Evolutionary conservation across 1,284 basidiomycete genomes (phyloP).

Genomic region (Cutaneotrichosporon cyanovorans): DNA sequence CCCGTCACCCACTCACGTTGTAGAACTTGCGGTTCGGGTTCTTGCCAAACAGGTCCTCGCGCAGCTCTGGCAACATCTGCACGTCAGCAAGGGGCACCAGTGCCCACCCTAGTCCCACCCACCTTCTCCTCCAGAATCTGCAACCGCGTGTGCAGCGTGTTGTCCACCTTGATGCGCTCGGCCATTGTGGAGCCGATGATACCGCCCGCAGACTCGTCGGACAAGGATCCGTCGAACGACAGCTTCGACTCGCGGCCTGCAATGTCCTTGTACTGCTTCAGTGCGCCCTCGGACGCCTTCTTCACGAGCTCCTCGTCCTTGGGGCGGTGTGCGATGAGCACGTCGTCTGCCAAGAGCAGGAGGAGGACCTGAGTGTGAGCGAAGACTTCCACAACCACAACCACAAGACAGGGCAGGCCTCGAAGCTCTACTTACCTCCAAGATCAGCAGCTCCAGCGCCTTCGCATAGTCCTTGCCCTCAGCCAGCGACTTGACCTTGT

Average conservation of each 20-base stretch:
- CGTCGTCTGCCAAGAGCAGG: constrained; percentile 63
- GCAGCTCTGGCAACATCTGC: constrained; percentile 86
- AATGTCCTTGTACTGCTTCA: constrained; percentile 40
- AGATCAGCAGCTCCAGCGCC: constrained; percentile 70
- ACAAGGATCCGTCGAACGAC: constrained; percentile 59
- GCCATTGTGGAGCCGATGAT: constrained; percentile 65
- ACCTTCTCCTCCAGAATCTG: constrained; percentile 80
- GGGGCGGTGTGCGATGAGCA: constrained; percentile 37
- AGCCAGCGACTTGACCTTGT: constrained; percentile 58
- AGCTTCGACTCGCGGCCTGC: constrained; percentile 63
- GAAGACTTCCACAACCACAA: neutral
- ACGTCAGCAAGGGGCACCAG: neutral
- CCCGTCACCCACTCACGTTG: constrained; percentile 41
- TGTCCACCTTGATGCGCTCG: constrained; percentile 76
- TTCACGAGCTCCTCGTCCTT: constrained; percentile 38
- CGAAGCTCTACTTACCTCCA: constrained; percentile 61
- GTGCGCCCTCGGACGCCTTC: constrained; percentile 28
- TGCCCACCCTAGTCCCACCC: constrained; percentile 26
- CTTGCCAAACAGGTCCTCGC: constrained; percentile 71
- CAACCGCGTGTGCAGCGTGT: constrained; percentile 82
- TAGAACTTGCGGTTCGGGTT: constrained; percentile 84
- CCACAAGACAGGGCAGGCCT: too few relatives aligned
- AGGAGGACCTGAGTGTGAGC: constrained; percentile 48
- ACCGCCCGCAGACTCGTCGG: constrained; percentile 75
- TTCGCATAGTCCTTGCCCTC: constrained; percentile 66